Percentiles rank a stretch among this genome's conserved stretches.
These are phyloP conservation scores for Litchi chinensis DNA, from an alignment of 345 rosid genomes.

Conservation along the genomic window DNA sequence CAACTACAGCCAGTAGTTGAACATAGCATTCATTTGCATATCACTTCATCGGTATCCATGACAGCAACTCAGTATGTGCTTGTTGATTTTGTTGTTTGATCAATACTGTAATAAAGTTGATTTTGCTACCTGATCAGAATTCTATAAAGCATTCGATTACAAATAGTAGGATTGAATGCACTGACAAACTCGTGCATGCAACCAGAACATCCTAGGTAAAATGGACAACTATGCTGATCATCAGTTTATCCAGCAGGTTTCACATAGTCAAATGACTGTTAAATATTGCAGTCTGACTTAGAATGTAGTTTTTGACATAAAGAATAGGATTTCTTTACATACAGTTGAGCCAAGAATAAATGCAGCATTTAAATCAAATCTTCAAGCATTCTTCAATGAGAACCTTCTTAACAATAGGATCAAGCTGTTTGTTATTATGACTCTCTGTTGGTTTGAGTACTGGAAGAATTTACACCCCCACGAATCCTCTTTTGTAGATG, in stretches of 20 bases:
- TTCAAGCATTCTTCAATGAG: slow-evolving; percentile 9
- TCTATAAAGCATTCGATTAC: neutral
- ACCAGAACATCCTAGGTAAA: neutral
- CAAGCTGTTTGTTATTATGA: slow-evolving; percentile 23
- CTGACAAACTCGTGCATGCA: neutral
- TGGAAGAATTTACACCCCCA: slow-evolving; percentile 39
- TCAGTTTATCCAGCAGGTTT: slow-evolving; percentile 20
- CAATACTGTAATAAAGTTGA: neutral
- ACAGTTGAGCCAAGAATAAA: slow-evolving; percentile 17
- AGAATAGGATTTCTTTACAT: slow-evolving; percentile 20
- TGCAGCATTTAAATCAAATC: slow-evolving; percentile 8
- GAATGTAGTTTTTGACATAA: neutral
- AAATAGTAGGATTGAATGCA: neutral
- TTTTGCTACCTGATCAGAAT: neutral
- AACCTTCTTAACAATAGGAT: slow-evolving; percentile 9
- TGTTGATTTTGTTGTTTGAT: neutral
- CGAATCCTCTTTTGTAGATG: slow-evolving; percentile 85
- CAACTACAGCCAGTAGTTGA: neutral
- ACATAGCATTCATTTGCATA: neutral
- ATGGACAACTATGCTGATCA: slow-evolving; percentile 10
- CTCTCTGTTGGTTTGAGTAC: slow-evolving; percentile 26
- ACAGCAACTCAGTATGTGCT: neutral
- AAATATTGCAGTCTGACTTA: slow-evolving; percentile 14
- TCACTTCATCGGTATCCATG: neutral
- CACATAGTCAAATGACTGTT: slow-evolving; percentile 5